These are phyloP conservation scores for Magnusiomyces sp. DNA, from an alignment of 1,139 yeast species.

Conservation along the genomic window DNA sequence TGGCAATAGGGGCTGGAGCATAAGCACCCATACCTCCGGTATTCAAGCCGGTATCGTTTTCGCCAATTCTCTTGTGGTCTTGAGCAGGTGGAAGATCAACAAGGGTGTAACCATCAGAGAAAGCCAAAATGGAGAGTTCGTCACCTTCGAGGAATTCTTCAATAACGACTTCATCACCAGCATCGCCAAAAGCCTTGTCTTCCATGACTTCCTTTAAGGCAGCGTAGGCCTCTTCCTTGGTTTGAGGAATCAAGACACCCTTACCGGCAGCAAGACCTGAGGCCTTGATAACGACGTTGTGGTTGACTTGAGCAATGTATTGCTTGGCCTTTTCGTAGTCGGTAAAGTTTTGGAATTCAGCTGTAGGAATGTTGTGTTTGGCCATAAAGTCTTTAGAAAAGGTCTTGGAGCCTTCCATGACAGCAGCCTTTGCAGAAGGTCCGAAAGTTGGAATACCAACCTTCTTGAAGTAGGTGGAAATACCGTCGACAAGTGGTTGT, in stretches of 20 bases:
- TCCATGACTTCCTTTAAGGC: slow-evolving; percentile 90
- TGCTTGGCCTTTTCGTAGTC: slow-evolving; percentile 64
- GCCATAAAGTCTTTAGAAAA: slow-evolving; percentile 93
- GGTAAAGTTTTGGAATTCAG: slow-evolving; percentile 74
- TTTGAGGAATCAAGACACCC: slow-evolving; percentile 89
- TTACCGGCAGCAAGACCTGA: slow-evolving; percentile 98
- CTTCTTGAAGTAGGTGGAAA: slow-evolving; percentile 52
- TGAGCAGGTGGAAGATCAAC: slow-evolving; percentile 94
- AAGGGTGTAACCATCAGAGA: slow-evolving; percentile 89
- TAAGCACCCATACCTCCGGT: slow-evolving; percentile 99
- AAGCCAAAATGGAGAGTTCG: slow-evolving; percentile 85
- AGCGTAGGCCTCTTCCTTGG: slow-evolving; percentile 72
- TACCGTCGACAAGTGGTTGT: slow-evolving; percentile 94
- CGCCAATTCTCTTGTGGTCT: slow-evolving; percentile 93
- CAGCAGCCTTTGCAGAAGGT: slow-evolving; percentile 82
- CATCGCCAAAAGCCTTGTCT: slow-evolving; percentile 77
- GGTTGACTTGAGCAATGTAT: slow-evolving; percentile 57
- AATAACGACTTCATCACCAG: slow-evolving; percentile 94
- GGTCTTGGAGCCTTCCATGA: slow-evolving; percentile 95
- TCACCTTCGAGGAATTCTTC: slow-evolving; percentile 97
- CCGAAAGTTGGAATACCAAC: slow-evolving; percentile 96
- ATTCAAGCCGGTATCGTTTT: slow-evolving; percentile 88
- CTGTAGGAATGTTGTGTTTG: slow-evolving; percentile 87
- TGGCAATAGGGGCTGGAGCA: slow-evolving; percentile 93
- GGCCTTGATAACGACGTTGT: slow-evolving; percentile 87